These are phyloP conservation scores for Nigrospora sphaerica DNA, from an alignment of 2,329 filamentous ascomycete species.

Conservation along the genomic window DNA sequence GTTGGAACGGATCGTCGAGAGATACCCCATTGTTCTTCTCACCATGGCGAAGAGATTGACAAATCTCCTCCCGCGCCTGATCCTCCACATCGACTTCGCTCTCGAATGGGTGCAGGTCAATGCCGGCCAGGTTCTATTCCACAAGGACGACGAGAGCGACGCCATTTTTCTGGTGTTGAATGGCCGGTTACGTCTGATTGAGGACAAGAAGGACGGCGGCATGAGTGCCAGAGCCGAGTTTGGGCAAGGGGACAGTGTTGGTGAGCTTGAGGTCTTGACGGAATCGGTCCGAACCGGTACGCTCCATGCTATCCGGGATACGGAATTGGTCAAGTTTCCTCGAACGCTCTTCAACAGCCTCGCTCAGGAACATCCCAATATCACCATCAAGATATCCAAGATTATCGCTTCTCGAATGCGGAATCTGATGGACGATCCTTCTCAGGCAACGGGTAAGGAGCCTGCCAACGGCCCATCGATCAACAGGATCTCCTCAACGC, in stretches of 20 bases:
- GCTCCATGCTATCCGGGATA: constrained; percentile 91
- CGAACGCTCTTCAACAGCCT: constrained; percentile 96
- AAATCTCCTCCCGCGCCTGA: constrained; percentile 77
- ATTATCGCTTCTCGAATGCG: constrained; percentile 96
- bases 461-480: constrained; percentile 48
- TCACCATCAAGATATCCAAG: constrained; percentile 98
- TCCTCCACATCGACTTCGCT: constrained; percentile 96
- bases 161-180: constrained; percentile 98
- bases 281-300: constrained; percentile 88
- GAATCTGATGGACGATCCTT: constrained; percentile 73
- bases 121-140: constrained; percentile 89
- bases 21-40: constrained; percentile 82
- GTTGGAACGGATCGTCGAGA: constrained; percentile 86
- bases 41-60: constrained; percentile 96
- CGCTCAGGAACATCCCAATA: constrained; percentile 92
- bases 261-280: constrained; percentile 93
- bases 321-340: constrained; percentile 92
- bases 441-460: constrained; percentile 60
- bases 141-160: constrained; percentile 91
- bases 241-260: constrained; percentile 95
- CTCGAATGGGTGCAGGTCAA: constrained; percentile 97
- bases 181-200: constrained; percentile 76
- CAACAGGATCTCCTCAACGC: constrained; percentile 71
- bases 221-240: constrained; percentile 87
- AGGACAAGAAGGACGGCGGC: constrained; percentile 73